Conservation (phyloP, 148 eudicot genomes). For the Gaultheria prostrata region DNA sequence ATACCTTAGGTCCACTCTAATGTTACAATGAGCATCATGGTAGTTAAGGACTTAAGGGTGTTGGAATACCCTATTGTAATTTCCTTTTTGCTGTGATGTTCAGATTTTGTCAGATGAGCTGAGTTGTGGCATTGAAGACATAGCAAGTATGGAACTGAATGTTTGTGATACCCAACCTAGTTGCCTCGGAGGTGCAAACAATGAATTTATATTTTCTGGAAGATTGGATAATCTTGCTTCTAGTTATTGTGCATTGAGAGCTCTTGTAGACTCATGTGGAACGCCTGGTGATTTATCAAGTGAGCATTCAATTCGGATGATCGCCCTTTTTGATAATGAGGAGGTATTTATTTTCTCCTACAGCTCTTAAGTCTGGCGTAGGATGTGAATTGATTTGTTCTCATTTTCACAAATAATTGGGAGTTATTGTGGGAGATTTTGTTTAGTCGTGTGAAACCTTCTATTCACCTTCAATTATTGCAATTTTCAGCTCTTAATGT, state of each 20-base stretch:
- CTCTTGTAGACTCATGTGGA: constrained; percentile 80
- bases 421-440: not conserved
- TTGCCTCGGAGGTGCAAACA: constrained; percentile 88
- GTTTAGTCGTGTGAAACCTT: not conserved
- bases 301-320: constrained; percentile 82
- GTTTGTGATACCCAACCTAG: constrained; percentile 96
- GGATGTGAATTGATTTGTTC: constrained; percentile 3
- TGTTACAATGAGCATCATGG: not conserved
- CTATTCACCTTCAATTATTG: not conserved
- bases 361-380: not conserved
- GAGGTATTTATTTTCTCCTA: constrained; percentile 49
- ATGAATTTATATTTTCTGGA: constrained; percentile 96
- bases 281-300: constrained; percentile 57
- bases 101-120: constrained; percentile 90
- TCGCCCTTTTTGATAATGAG: constrained; percentile 93
- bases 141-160: constrained; percentile 72
- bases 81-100: constrained; percentile 12
- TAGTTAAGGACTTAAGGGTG: not conserved
- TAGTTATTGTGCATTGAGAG: constrained; percentile 89
- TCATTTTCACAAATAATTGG: not conserved
- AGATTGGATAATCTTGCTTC: constrained; percentile 98
- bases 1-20: not conserved
- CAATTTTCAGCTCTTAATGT: not conserved
- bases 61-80: not conserved
- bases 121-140: constrained; percentile 66